A percentile compares a stretch with the other conserved stretches of the same genome.
Evolutionary conservation across 1,284 basidiomycete genomes (phyloP).

Genomic region (Leccinum subrobustum): DNA sequence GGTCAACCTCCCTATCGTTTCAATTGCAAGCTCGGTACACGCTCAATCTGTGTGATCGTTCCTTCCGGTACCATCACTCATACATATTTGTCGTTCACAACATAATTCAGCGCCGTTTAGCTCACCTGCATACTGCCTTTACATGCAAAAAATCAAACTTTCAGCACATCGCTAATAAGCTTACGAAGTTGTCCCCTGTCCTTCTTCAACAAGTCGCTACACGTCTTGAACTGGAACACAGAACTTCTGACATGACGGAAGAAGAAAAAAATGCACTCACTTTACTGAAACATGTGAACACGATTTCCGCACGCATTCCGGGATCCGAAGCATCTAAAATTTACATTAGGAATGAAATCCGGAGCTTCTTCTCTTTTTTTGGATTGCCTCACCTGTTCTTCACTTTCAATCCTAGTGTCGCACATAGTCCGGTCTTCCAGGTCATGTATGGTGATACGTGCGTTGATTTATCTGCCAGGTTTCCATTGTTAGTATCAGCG

Average conservation of each 20-base stretch:
- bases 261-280: not conserved
- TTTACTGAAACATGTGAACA: constrained; percentile 7
- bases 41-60: not conserved
- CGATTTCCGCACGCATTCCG: constrained; percentile 7
- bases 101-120: constrained; percentile 1
- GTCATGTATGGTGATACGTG: constrained; percentile 12
- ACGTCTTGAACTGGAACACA: constrained; percentile 2
- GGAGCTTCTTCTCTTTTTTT: constrained; percentile 12
- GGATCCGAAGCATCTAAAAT: constrained; percentile 15
- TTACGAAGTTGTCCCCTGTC: not conserved
- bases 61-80: constrained; percentile 9
- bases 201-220: not conserved
- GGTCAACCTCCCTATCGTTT: not conserved
- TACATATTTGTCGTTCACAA: constrained; percentile 9
- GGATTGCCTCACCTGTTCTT: constrained; percentile 13
- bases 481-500: constrained; percentile 4
- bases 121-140: constrained; percentile 9
- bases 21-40: not conserved
- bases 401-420: constrained; percentile 12
- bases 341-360: not conserved
- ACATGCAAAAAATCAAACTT: not conserved
- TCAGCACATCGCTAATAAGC: not conserved
- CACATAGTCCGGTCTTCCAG: constrained; percentile 16
- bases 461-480: constrained; percentile 3
- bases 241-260: not conserved